A percentile compares a stretch with the other conserved stretches of the same genome.
phyloP scores from a whole-genome alignment of 257 asterid genomes.

The Haberlea rhodopensis region DNA sequence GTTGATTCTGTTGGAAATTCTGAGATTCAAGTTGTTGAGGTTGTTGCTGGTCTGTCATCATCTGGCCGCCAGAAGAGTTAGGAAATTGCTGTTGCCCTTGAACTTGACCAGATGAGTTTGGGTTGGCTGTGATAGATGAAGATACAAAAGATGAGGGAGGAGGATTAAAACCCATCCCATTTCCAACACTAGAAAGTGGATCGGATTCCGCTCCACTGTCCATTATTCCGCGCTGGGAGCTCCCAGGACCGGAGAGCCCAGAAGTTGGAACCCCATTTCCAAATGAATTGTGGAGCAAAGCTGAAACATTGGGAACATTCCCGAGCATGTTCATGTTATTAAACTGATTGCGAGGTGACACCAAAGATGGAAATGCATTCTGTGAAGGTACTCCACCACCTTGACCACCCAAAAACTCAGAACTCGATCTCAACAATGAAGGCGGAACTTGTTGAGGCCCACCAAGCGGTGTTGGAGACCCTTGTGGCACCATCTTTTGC shows the following conservation, averaged over 20 bases:
- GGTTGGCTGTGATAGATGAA: constrained; percentile 40
- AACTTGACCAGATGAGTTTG: constrained; percentile 55
- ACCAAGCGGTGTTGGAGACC: constrained; percentile 70
- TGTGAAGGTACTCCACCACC: constrained; percentile 73
- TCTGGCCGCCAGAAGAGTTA: constrained; percentile 49
- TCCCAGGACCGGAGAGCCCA: constrained; percentile 64
- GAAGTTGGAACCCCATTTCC: constrained; percentile 66
- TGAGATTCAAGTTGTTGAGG: constrained; percentile 60
- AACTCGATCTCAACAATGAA: constrained; percentile 68
- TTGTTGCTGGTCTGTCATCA: constrained; percentile 62
- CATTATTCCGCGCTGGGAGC: constrained; percentile 51
- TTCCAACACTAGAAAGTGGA: constrained; percentile 59
- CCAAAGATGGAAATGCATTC: constrained; percentile 57
- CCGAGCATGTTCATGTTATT: constrained; percentile 71
- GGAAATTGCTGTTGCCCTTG: constrained; percentile 76
- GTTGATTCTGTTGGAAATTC: constrained; percentile 66
- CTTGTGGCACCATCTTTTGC: constrained; percentile 71
- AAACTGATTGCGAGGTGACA: constrained; percentile 68
- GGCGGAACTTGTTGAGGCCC: constrained; percentile 63
- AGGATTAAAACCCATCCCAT: constrained; percentile 60
- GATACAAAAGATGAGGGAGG: constrained; percentile 55
- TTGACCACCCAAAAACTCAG: constrained; percentile 74
- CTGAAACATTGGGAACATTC: constrained; percentile 60
- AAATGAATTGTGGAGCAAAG: constrained; percentile 66
- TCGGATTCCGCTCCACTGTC: constrained; percentile 70